Conservation (phyloP, 2,329 filamentous ascomycete genomes). For the Phyllosticta paracitricarpa region DNA sequence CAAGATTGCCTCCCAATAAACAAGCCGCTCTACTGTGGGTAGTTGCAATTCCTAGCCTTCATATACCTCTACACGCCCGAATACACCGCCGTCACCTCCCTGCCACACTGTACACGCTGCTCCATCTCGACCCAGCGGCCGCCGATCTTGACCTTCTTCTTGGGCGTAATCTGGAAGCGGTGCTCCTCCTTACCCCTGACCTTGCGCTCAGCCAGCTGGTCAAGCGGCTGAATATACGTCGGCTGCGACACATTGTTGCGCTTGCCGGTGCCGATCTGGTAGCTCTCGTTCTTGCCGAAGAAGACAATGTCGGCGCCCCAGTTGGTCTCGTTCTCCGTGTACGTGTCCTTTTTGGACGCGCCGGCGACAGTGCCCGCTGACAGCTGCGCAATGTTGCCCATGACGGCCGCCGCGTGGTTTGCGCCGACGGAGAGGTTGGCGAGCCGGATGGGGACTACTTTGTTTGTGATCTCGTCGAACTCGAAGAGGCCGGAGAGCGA, state of each 20-base stretch:
- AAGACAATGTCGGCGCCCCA: slow-evolving; percentile 84
- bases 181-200: slow-evolving; percentile 57
- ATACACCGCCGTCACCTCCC: slow-evolving; percentile 73
- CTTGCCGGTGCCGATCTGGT: slow-evolving; percentile 86
- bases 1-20: neutral
- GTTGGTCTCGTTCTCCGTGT: slow-evolving; percentile 61
- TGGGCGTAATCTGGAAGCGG: slow-evolving; percentile 72
- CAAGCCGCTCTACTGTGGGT: neutral
- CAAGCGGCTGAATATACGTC: slow-evolving; percentile 67
- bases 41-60: neutral
- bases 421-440: slow-evolving; percentile 63
- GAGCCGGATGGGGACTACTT: slow-evolving; percentile 67
- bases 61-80: slow-evolving; percentile 43
- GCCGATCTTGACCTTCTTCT: slow-evolving; percentile 57
- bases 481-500: slow-evolving; percentile 74
- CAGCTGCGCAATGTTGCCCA: slow-evolving; percentile 70
- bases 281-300: slow-evolving; percentile 93
- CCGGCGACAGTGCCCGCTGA: slow-evolving; percentile 38
- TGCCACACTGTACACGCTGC: slow-evolving; percentile 80
- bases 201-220: slow-evolving; percentile 52
- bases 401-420: slow-evolving; percentile 71
- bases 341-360: slow-evolving; percentile 20
- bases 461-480: slow-evolving; percentile 65
- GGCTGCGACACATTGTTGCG: slow-evolving; percentile 70
- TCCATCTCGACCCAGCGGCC: slow-evolving; percentile 67